phyloP scores from a whole-genome alignment of 805 yeast species.

The Saturnispora mendoncae region DNA sequence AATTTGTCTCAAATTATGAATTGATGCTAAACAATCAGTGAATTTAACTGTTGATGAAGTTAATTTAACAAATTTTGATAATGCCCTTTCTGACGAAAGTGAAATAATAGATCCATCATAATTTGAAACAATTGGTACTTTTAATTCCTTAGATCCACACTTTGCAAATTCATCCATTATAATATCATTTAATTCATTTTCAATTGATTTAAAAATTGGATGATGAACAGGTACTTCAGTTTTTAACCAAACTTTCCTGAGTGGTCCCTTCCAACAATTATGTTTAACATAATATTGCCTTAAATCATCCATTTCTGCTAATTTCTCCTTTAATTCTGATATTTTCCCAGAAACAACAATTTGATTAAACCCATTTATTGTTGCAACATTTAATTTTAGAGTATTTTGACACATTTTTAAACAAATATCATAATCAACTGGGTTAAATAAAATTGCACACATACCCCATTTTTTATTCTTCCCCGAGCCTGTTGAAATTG shows the following conservation, averaged over 20 bases:
- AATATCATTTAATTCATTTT: slow-evolving; percentile 16
- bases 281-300: slow-evolving; percentile 12
- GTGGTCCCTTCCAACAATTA: slow-evolving; percentile 20
- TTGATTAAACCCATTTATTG: slow-evolving; percentile 29
- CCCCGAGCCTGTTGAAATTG: slow-evolving; percentile 11
- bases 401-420: slow-evolving; percentile 12
- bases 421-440: slow-evolving; percentile 18
- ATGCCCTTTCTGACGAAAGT: slow-evolving; percentile 15
- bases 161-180: slow-evolving; percentile 11
- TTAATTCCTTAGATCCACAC: slow-evolving; percentile 10
- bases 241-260: slow-evolving; percentile 23
- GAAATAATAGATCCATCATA: slow-evolving; percentile 21
- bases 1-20: slow-evolving; percentile 7
- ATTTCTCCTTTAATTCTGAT: slow-evolving; percentile 13
- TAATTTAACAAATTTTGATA: slow-evolving; percentile 24
- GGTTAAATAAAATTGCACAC: slow-evolving; percentile 27
- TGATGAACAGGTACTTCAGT: slow-evolving; percentile 30
- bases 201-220: slow-evolving; percentile 24
- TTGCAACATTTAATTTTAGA: slow-evolving; percentile 22
- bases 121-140: slow-evolving; percentile 25
- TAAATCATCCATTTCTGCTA: slow-evolving; percentile 13
- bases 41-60: slow-evolving; percentile 29
- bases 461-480: slow-evolving; percentile 29
- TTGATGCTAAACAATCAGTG: slow-evolving; percentile 24
- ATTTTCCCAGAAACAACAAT: slow-evolving; percentile 27